Conservation (phyloP, 2,329 filamentous ascomycete species). For the Cladorrhinum sp. region DNA sequence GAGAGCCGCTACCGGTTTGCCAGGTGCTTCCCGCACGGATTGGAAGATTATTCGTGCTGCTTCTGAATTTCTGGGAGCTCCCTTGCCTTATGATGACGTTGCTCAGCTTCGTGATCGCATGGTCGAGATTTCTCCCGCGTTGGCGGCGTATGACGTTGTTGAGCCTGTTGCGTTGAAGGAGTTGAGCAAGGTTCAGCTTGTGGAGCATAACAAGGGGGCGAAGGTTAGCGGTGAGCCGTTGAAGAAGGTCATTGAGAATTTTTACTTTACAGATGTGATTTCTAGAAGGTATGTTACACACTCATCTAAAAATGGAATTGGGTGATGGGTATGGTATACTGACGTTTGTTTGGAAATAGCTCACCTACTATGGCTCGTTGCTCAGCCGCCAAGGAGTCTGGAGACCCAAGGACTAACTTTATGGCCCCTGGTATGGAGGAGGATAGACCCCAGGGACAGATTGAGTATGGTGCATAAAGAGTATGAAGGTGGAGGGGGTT, state of each 20-base stretch:
- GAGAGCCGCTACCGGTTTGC: constrained; percentile 81
- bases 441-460: constrained; percentile 59
- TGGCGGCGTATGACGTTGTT: constrained; percentile 86
- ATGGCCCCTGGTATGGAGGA: constrained; percentile 70
- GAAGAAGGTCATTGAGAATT: constrained; percentile 87
- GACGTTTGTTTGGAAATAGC: constrained; percentile 45
- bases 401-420: constrained; percentile 74
- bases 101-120: constrained; percentile 87
- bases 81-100: constrained; percentile 91
- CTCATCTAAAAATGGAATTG: background rate
- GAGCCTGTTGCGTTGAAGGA: constrained; percentile 72
- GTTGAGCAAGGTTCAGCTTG: constrained; percentile 89
- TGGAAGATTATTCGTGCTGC: constrained; percentile 98
- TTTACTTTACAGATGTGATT: constrained; percentile 97
- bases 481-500: too few species aligned
- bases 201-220: constrained; percentile 91
- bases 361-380: constrained; percentile 98
- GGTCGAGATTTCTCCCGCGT: constrained; percentile 87
- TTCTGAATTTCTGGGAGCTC: constrained; percentile 83
- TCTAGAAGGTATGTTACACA: constrained; percentile 86
- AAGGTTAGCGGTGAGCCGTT: constrained; percentile 71
- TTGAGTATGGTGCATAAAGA: constrained; percentile 54
- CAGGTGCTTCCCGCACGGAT: constrained; percentile 87
- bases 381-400: constrained; percentile 84
- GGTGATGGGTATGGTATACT: background rate